Evolutionary conservation across 805 yeast species (phyloP).

Genomic region (Nakazawaea peltata): DNA sequence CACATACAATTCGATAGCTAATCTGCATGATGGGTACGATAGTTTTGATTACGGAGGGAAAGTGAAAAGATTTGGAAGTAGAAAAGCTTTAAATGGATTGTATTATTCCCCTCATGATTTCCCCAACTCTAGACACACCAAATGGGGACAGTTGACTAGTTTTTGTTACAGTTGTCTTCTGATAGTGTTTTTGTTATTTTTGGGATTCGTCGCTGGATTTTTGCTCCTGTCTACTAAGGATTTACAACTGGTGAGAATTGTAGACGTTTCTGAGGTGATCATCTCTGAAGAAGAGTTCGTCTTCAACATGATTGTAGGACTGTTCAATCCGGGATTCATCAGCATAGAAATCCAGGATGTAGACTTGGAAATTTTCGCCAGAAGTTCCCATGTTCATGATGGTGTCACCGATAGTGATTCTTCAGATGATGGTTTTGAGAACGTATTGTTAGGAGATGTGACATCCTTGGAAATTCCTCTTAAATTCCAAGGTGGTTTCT

Average conservation of each 20-base stretch:
- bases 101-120: conserved; percentile 30
- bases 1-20: too few species aligned
- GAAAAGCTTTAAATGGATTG: conserved; percentile 13
- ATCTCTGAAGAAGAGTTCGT: conserved; percentile 80
- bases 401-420: conserved; percentile 10
- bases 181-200: conserved; percentile 43
- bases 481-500: conserved; percentile 68
- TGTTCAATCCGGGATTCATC: conserved; percentile 83
- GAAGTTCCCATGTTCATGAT: conserved; percentile 38
- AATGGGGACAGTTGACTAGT: conserved; percentile 21
- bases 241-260: conserved; percentile 54
- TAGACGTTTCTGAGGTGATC: conserved; percentile 58
- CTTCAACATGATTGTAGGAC: conserved; percentile 69
- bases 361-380: conserved; percentile 82
- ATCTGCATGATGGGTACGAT: too few species aligned
- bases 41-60: neutral
- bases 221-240: conserved; percentile 83
- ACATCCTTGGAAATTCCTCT: conserved; percentile 62
- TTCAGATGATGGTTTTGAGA: conserved; percentile 34
- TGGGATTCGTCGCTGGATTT: conserved; percentile 81
- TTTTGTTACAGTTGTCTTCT: conserved; percentile 35
- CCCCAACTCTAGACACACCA: conserved; percentile 21
- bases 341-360: conserved; percentile 54
- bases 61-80: conserved; percentile 8
- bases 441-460: conserved; percentile 71